phyloP scores from a whole-genome alignment of 2,329 filamentous ascomycete genomes.

The Cladosporium sp. region DNA sequence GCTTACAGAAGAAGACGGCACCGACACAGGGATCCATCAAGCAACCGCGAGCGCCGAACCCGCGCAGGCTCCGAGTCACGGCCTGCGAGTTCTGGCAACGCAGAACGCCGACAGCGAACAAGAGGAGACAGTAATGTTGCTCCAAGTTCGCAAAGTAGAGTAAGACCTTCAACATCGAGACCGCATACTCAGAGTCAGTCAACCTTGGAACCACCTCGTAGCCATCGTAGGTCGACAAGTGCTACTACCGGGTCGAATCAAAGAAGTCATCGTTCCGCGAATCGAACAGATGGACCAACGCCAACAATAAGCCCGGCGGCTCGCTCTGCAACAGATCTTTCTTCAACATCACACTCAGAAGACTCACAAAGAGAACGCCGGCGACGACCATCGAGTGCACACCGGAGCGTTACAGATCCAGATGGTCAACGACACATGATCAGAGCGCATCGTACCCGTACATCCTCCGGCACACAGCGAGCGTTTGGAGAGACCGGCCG shows the following conservation, averaged over 20 bases:
- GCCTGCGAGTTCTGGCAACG: conserved; percentile 16
- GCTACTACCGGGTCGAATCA: conserved; percentile 38
- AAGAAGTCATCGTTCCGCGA: conserved; percentile 28
- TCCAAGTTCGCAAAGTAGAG: conserved; percentile 15
- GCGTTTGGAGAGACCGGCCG: background rate
- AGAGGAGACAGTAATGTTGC: conserved; percentile 14
- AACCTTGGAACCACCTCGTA: conserved; percentile 36
- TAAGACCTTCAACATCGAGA: conserved; percentile 48
- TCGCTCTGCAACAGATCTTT: conserved; percentile 68
- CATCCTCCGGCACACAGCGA: conserved; percentile 22
- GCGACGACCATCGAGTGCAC: conserved; percentile 44
- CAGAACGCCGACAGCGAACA: conserved; percentile 10
- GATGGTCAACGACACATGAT: conserved; percentile 23
- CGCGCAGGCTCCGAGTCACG: conserved; percentile 12
- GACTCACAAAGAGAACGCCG: conserved; percentile 33
- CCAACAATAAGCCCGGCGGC: conserved; percentile 54
- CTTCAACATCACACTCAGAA: conserved; percentile 38
- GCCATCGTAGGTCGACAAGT: conserved; percentile 50
- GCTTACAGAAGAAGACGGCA: conserved; percentile 75
- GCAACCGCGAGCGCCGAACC: conserved; percentile 29
- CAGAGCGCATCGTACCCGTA: conserved; percentile 18
- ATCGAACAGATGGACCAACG: conserved; percentile 46
- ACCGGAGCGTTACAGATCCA: conserved; percentile 48
- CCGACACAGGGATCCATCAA: conserved; percentile 49
- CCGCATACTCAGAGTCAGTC: conserved; percentile 49